Base-by-base conservation (phyloP, 148 eudicot species). In the Chenopodium album region DNA sequence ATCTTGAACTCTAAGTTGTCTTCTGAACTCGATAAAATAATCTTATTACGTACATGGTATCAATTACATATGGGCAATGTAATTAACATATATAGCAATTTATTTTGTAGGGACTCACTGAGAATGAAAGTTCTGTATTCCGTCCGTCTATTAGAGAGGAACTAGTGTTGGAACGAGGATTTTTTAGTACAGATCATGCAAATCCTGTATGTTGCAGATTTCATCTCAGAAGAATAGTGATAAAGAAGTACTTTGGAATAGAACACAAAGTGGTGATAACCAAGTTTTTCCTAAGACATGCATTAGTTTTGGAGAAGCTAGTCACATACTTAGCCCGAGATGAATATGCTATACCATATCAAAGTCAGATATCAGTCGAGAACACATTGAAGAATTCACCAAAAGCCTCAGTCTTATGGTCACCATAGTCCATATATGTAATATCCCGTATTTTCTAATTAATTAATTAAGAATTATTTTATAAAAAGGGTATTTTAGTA, bases 291-390 rank as follows among this genome's bases (percentile, higher is more conserved):
- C 41, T 75, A 4, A 75, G 78, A 19, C 28, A 75, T 50, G 62
- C 78, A 14, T 75, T 54, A 54, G 44, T 75, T 75, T 54, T 75
- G 78, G 78, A 75, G 23, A 22, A 54, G 14, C 31, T 75, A 65
- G 23, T 54, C 20, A 2, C 29, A 52, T 28, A 0, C 41, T 37
- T 37, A 37, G 0, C 31, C 14, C 7, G 41, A 37, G 41, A 37
- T 6, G 7, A 6, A 37, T 0, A 1, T 26, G 4, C 0, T 0
- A 7, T 2, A 2, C 2, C 17, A 9, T n/a, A 22, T 23, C 29
- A 28, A 23, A 31, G 54, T 75, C n/a, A 1, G 31, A 16, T 28
- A 13, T 23, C 41, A 17, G 10, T 75, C 9, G 23, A 31, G 78
- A 75, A 47, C 41, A 28, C 64, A 28, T 52, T 75, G 78, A 17